A percentile compares a stretch with the other conserved stretches of the same genome.
Conservation (phyloP, 768 basidiomycete genomes). For the Tulasnella sp. region DNA sequence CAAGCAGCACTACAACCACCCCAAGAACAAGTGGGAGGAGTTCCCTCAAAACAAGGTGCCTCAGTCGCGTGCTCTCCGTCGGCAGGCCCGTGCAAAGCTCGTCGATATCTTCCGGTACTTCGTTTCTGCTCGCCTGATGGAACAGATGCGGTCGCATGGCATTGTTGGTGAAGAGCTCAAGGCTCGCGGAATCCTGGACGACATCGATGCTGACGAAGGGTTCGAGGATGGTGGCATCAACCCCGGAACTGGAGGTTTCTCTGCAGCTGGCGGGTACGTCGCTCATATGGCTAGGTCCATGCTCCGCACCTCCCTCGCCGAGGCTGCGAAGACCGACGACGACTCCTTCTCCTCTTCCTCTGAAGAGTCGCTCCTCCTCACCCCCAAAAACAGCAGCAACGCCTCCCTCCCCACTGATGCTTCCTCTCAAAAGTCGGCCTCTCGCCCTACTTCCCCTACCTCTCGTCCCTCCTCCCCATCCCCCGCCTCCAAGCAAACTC, state of each 20-base stretch:
- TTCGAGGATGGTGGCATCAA: not conserved
- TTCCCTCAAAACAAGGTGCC: not conserved
- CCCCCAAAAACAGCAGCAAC: slow-evolving; percentile 7
- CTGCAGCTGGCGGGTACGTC: slow-evolving; percentile 10
- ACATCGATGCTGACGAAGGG: slow-evolving; percentile 5
- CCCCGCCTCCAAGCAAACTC: not conserved
- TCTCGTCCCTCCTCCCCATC: not conserved
- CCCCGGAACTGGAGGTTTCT: slow-evolving; percentile 3
- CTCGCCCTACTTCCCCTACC: not conserved
- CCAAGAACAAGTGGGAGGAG: not conserved
- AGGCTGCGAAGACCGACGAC: not conserved
- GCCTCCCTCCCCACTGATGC: not conserved
- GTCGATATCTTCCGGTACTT: slow-evolving; percentile 14
- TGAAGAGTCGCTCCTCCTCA: slow-evolving; percentile 10
- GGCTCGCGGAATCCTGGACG: slow-evolving; percentile 8
- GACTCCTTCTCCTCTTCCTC: slow-evolving; percentile 1
- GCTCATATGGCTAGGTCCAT: slow-evolving; percentile 1
- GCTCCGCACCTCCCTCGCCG: slow-evolving; percentile 5
- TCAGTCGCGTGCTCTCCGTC: slow-evolving; percentile 8
- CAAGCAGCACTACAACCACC: slow-evolving; percentile 7
- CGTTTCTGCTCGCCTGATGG: slow-evolving; percentile 6
- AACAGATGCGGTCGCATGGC: slow-evolving; percentile 5
- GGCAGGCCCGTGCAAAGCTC: slow-evolving; percentile 14
- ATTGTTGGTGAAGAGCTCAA: slow-evolving; percentile 14
- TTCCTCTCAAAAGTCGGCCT: not conserved